Conservation (phyloP, 345 rosid species). For the Psidium friedrichsthalianum region DNA sequence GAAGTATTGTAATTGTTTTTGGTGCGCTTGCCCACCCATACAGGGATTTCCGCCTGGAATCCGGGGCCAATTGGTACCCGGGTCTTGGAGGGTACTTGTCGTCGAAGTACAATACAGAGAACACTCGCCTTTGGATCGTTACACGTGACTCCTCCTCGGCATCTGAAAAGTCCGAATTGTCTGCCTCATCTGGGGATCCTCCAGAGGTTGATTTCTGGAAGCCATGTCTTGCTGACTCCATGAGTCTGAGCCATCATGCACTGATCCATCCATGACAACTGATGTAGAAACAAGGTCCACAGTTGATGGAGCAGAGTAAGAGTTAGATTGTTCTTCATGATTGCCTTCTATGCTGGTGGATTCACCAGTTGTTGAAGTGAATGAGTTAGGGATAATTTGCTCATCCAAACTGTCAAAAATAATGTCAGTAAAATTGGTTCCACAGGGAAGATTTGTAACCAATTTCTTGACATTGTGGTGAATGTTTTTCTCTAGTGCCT, state of each 20-base stretch:
- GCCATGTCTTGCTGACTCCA: neutral
- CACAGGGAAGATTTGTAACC: neutral
- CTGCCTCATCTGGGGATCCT: neutral
- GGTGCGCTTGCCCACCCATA: conserved; percentile 19
- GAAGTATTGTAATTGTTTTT: conserved; percentile 15
- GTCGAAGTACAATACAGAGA: neutral
- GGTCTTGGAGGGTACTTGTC: conserved; percentile 6
- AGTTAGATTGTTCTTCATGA: neutral
- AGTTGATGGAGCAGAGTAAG: neutral
- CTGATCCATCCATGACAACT: neutral
- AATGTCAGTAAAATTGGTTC: neutral
- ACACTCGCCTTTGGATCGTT: neutral
- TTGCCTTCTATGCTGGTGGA: neutral
- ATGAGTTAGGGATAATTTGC: neutral
- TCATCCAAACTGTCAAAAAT: neutral
- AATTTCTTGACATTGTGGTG: conserved; percentile 9
- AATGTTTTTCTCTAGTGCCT: conserved; percentile 4
- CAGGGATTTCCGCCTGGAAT: conserved; percentile 39
- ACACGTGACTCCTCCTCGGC: neutral
- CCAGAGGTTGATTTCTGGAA: neutral
- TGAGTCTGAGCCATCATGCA: conserved; percentile 1
- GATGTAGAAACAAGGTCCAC: neutral
- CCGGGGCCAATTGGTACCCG: conserved; percentile 29
- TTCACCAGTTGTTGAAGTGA: neutral
- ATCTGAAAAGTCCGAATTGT: neutral